Conservation (phyloP, 2,329 filamentous ascomycete genomes). For the Akanthomyces muscarius region DNA sequence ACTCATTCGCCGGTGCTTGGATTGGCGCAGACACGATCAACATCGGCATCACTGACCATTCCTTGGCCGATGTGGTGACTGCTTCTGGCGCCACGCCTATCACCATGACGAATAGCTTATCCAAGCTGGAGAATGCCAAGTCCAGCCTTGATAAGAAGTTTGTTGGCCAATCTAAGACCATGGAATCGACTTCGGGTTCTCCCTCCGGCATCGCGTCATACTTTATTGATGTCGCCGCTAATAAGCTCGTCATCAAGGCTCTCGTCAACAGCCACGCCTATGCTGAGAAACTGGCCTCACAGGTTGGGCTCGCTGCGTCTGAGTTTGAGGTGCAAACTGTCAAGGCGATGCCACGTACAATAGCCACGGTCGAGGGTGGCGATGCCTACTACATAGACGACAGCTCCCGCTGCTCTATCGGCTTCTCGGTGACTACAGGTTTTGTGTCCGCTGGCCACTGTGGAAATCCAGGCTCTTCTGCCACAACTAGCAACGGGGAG, state of each 20-base stretch:
- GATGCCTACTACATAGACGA: constrained; percentile 36
- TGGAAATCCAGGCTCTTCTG: constrained; percentile 28
- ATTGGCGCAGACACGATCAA: constrained; percentile 34
- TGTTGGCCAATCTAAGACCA: constrained; percentile 28
- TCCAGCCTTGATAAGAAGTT: constrained; percentile 38
- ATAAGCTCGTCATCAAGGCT: constrained; percentile 39
- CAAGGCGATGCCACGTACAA: constrained; percentile 30
- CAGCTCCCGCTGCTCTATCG: constrained; percentile 34
- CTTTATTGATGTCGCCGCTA: constrained; percentile 36
- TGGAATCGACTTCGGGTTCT: constrained; percentile 23
- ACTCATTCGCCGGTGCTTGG: constrained; percentile 37
- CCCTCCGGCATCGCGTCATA: constrained; percentile 33
- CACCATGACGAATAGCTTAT: constrained; percentile 32
- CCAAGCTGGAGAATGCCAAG: constrained; percentile 31
- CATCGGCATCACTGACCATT: constrained; percentile 35
- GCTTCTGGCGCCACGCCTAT: constrained; percentile 33
- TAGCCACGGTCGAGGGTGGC: constrained; percentile 34
- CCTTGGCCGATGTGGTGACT: constrained; percentile 32
- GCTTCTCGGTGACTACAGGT: constrained; percentile 37
- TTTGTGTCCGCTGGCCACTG: constrained; percentile 40
- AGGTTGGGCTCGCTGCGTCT: constrained; percentile 33
- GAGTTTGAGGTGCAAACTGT: constrained; percentile 37
- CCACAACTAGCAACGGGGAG: constrained; percentile 30
- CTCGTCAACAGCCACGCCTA: constrained; percentile 32
- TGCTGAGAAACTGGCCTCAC: constrained; percentile 32